Percentiles rank a stretch among this genome's conserved stretches.
phyloP scores from a whole-genome alignment of 495 filamentous ascomycete species.

The Geopyxis carbonaria region DNA sequence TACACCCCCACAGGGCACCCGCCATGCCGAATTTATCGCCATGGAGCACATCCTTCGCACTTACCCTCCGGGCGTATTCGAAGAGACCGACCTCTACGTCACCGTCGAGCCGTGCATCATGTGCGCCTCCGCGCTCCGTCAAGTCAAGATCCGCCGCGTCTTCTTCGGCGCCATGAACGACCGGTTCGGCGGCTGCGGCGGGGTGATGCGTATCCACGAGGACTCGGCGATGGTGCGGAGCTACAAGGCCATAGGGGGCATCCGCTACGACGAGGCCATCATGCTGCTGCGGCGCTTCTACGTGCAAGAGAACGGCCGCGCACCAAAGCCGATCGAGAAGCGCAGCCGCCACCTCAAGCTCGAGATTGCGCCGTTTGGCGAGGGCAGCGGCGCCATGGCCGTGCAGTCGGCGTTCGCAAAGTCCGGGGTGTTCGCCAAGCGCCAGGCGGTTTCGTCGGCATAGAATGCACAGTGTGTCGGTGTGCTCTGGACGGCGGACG shows the following conservation, averaged over 20 bases:
- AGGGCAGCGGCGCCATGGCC: too few relatives aligned
- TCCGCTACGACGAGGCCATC: constrained; percentile 76
- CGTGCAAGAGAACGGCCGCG: constrained; percentile 81
- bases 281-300: constrained; percentile 85
- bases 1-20: constrained; percentile 48
- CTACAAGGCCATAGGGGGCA: constrained; percentile 62
- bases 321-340: constrained; percentile 26
- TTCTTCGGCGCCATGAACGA: constrained; percentile 94
- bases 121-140: constrained; percentile 84
- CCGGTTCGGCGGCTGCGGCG: constrained; percentile 86
- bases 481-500: too few relatives aligned
- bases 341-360: constrained; percentile 36
- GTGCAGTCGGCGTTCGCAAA: too few relatives aligned
- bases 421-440: too few relatives aligned
- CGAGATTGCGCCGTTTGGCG: constrained; percentile 29
- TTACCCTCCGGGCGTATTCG: constrained; percentile 43
- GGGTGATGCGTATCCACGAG: constrained; percentile 69
- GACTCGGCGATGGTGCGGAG: constrained; percentile 42
- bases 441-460: too few relatives aligned
- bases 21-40: constrained; percentile 87
- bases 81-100: constrained; percentile 70
- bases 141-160: constrained; percentile 63
- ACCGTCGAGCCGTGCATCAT: constrained; percentile 97
- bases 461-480: too few relatives aligned
- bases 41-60: constrained; percentile 43